A percentile compares a stretch with the other conserved stretches of the same genome.
phyloP scores from a whole-genome alignment of 768 basidiomycete genomes.

The Trametes elegans region DNA sequence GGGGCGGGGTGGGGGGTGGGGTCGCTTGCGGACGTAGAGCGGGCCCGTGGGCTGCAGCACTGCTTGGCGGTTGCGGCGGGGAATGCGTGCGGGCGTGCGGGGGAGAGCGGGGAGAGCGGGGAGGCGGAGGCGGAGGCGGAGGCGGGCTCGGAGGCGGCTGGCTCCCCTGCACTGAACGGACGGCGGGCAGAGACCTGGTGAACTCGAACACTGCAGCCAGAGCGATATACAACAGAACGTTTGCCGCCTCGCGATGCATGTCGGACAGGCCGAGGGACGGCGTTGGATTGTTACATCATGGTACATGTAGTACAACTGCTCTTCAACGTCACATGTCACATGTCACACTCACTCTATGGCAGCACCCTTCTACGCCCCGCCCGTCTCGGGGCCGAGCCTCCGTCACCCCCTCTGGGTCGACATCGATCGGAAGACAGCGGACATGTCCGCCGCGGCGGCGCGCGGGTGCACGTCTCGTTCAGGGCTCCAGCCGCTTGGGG shows the following conservation, averaged over 20 bases:
- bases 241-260: no score
- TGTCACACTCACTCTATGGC: slow-evolving; percentile 3
- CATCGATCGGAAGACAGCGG: neutral
- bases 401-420: no score
- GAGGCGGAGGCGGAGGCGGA: neutral
- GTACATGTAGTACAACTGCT: slow-evolving; percentile 11
- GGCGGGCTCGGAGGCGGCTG: neutral
- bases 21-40: neutral
- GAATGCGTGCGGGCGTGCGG: no score
- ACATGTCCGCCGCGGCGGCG: neutral
- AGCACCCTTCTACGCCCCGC: slow-evolving; percentile 1
- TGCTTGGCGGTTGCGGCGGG: no score
- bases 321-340: slow-evolving; percentile 1
- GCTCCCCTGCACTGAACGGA: neutral
- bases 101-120: no score
- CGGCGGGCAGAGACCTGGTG: neutral
- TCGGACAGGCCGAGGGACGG: slow-evolving; percentile 9
- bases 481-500: slow-evolving; percentile 92
- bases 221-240: no score
- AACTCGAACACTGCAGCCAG: no score
- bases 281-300: slow-evolving; percentile 5
- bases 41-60: neutral
- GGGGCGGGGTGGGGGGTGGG: neutral
- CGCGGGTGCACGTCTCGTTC: slow-evolving; percentile 14
- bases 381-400: neutral